Conservation (phyloP, 495 filamentous ascomycete genomes). For the Aspergillus taichungensis region DNA sequence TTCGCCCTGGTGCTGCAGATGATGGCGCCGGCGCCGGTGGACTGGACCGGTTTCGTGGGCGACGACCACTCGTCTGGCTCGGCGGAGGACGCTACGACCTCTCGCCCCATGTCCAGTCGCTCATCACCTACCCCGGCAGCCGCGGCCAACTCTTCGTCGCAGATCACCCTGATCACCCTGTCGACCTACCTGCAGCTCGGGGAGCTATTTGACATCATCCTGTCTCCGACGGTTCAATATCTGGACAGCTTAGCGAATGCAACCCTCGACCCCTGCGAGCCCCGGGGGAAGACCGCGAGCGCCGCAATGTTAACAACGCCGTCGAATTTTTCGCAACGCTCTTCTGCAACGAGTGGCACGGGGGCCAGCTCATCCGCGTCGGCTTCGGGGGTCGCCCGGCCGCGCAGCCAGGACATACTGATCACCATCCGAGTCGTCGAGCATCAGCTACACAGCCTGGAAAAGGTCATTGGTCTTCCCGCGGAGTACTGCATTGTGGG, state of each 20-base stretch:
- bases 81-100: no score
- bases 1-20: neutral
- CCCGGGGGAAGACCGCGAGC: no score
- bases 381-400: no score
- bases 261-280: no score
- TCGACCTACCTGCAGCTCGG: neutral
- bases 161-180: neutral
- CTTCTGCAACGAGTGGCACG: no score
- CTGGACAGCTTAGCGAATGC: neutral
- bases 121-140: neutral
- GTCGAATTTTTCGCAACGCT: no score
- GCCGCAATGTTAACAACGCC: no score
- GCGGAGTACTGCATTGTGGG: neutral
- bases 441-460: neutral
- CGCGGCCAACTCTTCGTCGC: neutral
- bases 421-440: neutral
- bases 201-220: neutral
- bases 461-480: neutral
- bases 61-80: no score
- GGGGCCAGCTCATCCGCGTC: no score
- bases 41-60: neutral
- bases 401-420: neutral
- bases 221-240: neutral
- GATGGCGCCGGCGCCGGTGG: neutral
- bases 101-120: no score